Base-by-base conservation (phyloP, 1,139 yeast species). In the Saccharomyces hybrid region DNA sequence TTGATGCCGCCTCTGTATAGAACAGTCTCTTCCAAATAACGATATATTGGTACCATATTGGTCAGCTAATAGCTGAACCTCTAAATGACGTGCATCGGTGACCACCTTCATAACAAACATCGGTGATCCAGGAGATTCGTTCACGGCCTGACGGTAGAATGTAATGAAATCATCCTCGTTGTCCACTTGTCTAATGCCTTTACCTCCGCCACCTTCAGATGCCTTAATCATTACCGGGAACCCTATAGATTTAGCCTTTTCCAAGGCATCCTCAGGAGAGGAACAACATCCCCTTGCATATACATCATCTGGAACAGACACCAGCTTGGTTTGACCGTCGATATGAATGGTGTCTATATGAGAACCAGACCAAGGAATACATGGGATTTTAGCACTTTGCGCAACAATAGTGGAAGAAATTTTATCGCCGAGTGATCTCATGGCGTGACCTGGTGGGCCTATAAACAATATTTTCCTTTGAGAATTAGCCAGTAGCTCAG, bases 341-440 rank as follows among this genome's bases (percentile, higher is more conserved):
- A 88, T 72, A 31, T 71, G 66, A 56, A 93, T 99, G 56, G 86
- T 79, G 60, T 85, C 89, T 53, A 93, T 95, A 63, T 98, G 98
- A 32, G 97, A 88, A 72, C 99, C 99, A 12, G 97, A 90, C 99
- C 99, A 93, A 59, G 99, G 98, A 66, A 93, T 93, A 79, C 98
- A 91, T 51, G 99, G 99, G 42, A 93, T 98, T 47, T 86, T 75
- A 29, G 99, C 99, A 69, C 93, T 98, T 76, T 93, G 99, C 27
- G 99, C 99, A 57, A 93, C 99, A 68, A 93, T 93, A 12, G 99
- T 93, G 55, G 96, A 88, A 52, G 96, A 88, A 67, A 93, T 93
- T 72, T 93, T 93, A 74, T 93, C 99, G 76, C 99, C 99, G 59
- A 93, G 78, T n/a, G 98, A 91, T 75, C 98, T 83, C 99, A 93